Conservation (phyloP, 495 filamentous ascomycete species). For the Lophiotrema nucula region DNA sequence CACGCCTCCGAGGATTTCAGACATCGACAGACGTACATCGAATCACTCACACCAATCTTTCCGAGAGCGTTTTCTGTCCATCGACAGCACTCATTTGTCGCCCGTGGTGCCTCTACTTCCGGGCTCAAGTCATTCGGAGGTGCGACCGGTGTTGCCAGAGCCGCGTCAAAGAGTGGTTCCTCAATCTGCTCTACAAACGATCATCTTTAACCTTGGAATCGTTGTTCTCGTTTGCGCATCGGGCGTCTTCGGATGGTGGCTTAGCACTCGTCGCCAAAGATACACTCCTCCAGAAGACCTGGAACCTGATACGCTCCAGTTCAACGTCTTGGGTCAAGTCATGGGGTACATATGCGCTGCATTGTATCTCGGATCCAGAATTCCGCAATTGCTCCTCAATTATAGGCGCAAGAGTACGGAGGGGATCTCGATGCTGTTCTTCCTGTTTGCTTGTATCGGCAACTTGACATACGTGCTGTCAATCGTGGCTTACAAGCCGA, state of each 20-base stretch:
- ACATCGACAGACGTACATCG: slow-evolving; percentile 33
- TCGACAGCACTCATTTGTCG: slow-evolving; percentile 67
- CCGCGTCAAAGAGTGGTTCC: not conserved
- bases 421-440: slow-evolving; percentile 88
- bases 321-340: slow-evolving; percentile 68
- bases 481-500: slow-evolving; percentile 88
- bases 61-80: slow-evolving; percentile 50
- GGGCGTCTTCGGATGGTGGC: slow-evolving; percentile 81
- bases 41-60: slow-evolving; percentile 35
- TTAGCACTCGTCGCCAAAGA: slow-evolving; percentile 50
- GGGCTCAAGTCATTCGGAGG: not conserved
- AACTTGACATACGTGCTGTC: slow-evolving; percentile 89
- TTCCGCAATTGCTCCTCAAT: slow-evolving; percentile 89
- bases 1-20: slow-evolving; percentile 21
- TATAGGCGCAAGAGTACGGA: slow-evolving; percentile 86
- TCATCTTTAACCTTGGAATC: slow-evolving; percentile 68
- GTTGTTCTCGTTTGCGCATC: slow-evolving; percentile 77
- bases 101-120: slow-evolving; percentile 67
- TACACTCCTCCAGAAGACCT: slow-evolving; percentile 25
- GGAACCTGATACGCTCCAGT: slow-evolving; percentile 46
- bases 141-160: slow-evolving; percentile 44
- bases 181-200: slow-evolving; percentile 45
- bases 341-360: slow-evolving; percentile 53
- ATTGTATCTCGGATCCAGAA: slow-evolving; percentile 81
- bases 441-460: slow-evolving; percentile 92